Base-by-base conservation (phyloP, 2,329 filamentous ascomycete genomes). In the Calonectria naviculata region DNA sequence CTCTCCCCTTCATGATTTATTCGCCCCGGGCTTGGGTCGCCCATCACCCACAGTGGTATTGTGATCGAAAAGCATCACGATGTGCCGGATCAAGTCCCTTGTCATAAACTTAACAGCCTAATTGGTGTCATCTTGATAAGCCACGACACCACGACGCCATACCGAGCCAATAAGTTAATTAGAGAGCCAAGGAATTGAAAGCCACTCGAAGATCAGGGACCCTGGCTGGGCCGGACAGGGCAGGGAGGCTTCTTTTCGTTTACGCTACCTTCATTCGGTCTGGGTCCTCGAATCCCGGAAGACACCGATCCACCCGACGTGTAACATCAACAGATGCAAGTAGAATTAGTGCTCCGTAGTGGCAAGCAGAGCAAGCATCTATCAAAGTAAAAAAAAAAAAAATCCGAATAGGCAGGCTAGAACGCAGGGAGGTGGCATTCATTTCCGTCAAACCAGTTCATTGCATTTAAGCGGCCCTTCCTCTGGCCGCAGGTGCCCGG, bases 181-280 rank as follows among this genome's bases (percentile, higher is more conserved):
- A 41, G 38, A 28, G 24, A 54, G 31, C 38, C 67, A 70, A 44
- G 54, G 61, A 64, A 42, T 65, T 49, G 34, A 29, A 52, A 36
- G 58, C 47, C 52, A 61, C 47, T 28, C 26, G 21, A 41, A 46
- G 64, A 60, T 65, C 67, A 70, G 52, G 67, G 62, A 54, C 67
- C 63, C 56, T 70, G 63, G 46, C 54, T 47, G 29, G 29, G 56
- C 44, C 21, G 68, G 62, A 52, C 54, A 44, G 46, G 31, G 52
- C 31, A 58, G 24, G 31, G 52, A 58, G 36, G 34, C 63, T 46
- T 65, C 41, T 42, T 60, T 65, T 61, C 44, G 62, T 56, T 66
- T 70, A 46, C 56, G 63, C 54, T 41, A 66, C 44, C 54, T 58
- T 31, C 56, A 67, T 58, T 46, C 46, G 62, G 47, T 21, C 36